A percentile compares a stretch with the other conserved stretches of the same genome.
Evolutionary conservation across 495 filamentous ascomycete genomes (phyloP).

Genomic region (Tuber microsphaerosporum): DNA sequence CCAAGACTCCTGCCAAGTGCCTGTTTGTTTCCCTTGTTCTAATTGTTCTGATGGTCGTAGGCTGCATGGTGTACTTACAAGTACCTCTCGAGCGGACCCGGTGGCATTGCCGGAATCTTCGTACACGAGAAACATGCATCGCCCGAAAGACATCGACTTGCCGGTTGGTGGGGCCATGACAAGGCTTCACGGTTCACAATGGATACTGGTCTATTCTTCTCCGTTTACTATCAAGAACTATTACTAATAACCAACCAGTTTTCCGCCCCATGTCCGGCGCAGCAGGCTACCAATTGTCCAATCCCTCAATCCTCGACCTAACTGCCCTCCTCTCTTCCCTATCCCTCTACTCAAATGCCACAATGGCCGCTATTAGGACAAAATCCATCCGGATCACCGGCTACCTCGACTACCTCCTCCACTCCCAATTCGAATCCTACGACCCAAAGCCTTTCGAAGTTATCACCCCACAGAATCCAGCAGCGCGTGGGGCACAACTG

Average conservation of each 20-base stretch:
- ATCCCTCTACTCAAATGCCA: constrained; percentile 67
- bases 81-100: constrained; percentile 88
- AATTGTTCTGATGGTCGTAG: constrained; percentile 8
- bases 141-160: constrained; percentile 42
- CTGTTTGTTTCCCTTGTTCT: neutral
- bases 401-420: constrained; percentile 69
- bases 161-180: constrained; percentile 42
- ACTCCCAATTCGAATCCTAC: constrained; percentile 24
- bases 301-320: constrained; percentile 60
- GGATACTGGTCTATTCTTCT: constrained; percentile 52
- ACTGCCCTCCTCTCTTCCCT: constrained; percentile 69
- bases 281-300: constrained; percentile 62
- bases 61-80: constrained; percentile 96
- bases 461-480: constrained; percentile 69
- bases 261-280: constrained; percentile 69
- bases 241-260: constrained; percentile 50
- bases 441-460: constrained; percentile 56
- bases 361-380: constrained; percentile 60
- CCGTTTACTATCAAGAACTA: neutral
- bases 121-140: constrained; percentile 69
- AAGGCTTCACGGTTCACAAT: constrained; percentile 34
- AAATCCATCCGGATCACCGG: constrained; percentile 70
- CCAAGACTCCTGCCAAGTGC: neutral
- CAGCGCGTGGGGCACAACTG: constrained; percentile 76
- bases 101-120: constrained; percentile 77